phyloP scores from a whole-genome alignment of 2,329 filamentous ascomycete species.

The Claviceps sp. region DNA sequence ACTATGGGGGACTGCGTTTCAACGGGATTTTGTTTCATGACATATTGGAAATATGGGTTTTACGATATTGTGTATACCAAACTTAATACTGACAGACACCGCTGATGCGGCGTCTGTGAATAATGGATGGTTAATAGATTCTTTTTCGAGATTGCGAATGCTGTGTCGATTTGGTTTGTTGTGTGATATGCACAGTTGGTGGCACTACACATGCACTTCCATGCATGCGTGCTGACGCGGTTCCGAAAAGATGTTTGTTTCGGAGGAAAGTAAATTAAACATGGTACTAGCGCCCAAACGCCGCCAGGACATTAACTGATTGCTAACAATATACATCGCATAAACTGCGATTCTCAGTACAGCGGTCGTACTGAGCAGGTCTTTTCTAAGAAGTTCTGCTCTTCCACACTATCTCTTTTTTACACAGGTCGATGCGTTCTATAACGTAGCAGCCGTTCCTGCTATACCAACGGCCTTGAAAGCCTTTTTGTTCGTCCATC shows the following conservation, averaged over 20 bases:
- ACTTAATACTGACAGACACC: background rate
- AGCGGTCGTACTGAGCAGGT: too few species aligned
- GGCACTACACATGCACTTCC: too few species aligned
- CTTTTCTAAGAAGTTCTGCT: background rate
- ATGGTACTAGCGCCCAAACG: too few species aligned
- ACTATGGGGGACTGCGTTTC: background rate
- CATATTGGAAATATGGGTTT: constrained; percentile 6
- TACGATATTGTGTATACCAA: constrained; percentile 12
- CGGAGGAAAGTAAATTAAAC: too few species aligned
- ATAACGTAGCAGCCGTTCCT: constrained; percentile 45
- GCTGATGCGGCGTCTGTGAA: background rate
- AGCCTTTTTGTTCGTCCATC: constrained; percentile 45
- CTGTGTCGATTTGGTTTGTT: too few species aligned
- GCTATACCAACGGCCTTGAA: constrained; percentile 51
- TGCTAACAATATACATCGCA: too few species aligned
- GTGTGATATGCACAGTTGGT: background rate
- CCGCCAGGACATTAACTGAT: too few species aligned
- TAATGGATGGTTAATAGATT: background rate
- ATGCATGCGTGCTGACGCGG: too few species aligned
- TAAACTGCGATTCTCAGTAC: too few species aligned
- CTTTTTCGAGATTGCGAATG: background rate
- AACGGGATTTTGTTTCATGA: constrained; percentile 4
- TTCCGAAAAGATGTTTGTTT: too few species aligned
- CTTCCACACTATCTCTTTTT: background rate
- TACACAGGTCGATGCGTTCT: constrained; percentile 5